Evolutionary conservation across 805 yeast species (phyloP).

Genomic region (Pichia heedii): DNA sequence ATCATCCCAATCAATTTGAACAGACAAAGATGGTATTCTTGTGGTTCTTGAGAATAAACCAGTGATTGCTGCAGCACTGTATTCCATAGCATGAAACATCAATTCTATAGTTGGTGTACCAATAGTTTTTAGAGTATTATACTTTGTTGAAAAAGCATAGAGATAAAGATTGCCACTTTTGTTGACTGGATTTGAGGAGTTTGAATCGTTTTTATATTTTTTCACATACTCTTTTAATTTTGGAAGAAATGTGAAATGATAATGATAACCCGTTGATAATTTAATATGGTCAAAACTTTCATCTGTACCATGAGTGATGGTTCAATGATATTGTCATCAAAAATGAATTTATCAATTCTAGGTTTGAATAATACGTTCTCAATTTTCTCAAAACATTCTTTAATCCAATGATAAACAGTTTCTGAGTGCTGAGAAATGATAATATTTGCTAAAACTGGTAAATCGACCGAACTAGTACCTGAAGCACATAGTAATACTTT

Average conservation of each 20-base stretch:
- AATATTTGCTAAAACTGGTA: constrained; percentile 18
- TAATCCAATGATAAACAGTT: constrained; percentile 17
- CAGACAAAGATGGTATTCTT: constrained; percentile 31
- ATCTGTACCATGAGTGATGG: constrained; percentile 25
- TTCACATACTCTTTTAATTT: constrained; percentile 8
- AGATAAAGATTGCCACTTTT: constrained; percentile 19
- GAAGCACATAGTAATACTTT: constrained; percentile 38
- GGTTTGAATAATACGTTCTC: constrained; percentile 14
- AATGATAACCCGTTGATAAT: constrained; percentile 45
- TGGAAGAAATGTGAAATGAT: constrained; percentile 33
- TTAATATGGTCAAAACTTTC: constrained; percentile 31
- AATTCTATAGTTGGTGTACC: constrained; percentile 36
- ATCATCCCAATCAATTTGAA: constrained; percentile 28
- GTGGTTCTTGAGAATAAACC: constrained; percentile 44
- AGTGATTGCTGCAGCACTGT: constrained; percentile 44
- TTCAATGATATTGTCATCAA: constrained; percentile 2
- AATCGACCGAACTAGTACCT: constrained; percentile 33
- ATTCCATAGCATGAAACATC: constrained; percentile 42
- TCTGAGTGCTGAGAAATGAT: constrained; percentile 16
- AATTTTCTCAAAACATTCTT: constrained; percentile 9
- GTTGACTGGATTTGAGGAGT: constrained; percentile 5
- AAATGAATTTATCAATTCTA: constrained; percentile 12
- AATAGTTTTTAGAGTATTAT: constrained; percentile 34
- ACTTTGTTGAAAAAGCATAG: constrained; percentile 32
- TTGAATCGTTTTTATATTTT: constrained; percentile 4